phyloP scores from a whole-genome alignment of 2,329 filamentous ascomycete genomes.

The Blumeriella jaapii region DNA sequence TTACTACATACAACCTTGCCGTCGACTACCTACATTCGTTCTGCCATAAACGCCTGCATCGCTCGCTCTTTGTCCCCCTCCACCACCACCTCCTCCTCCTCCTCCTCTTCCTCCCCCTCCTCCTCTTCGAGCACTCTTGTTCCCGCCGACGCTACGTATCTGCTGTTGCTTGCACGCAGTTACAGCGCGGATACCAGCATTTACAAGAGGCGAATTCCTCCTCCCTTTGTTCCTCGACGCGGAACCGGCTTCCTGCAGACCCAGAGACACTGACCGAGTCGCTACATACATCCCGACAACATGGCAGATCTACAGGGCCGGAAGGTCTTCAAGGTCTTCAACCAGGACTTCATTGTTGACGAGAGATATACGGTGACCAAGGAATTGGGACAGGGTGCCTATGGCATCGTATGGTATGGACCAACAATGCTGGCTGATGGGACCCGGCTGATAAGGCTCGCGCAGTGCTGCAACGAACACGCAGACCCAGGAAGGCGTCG shows the following conservation, averaged over 20 bases:
- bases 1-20: too few relatives aligned
- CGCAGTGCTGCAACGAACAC: slow-evolving; percentile 88
- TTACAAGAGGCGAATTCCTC: slow-evolving; percentile 1
- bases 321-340: slow-evolving; percentile 99
- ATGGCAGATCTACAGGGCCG: slow-evolving; percentile 40
- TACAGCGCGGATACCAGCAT: too few relatives aligned
- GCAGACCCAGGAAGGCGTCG: slow-evolving; percentile 83
- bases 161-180: too few relatives aligned
- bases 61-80: too few relatives aligned
- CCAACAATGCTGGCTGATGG: slow-evolving; percentile 12
- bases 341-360: slow-evolving; percentile 98
- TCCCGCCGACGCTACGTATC: too few relatives aligned
- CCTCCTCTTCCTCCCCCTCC: too few relatives aligned
- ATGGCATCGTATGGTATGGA: slow-evolving; percentile 91
- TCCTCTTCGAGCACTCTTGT: too few relatives aligned
- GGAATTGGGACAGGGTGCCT: slow-evolving; percentile 94
- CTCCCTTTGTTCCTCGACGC: slow-evolving; percentile 1
- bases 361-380: slow-evolving; percentile 98
- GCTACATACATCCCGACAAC: slow-evolving; percentile 10
- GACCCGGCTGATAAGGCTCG: slow-evolving; percentile 17
- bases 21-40: too few relatives aligned
- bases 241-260: not conserved
- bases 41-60: too few relatives aligned
- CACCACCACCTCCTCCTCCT: too few relatives aligned
- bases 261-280: not conserved